phyloP scores from a whole-genome alignment of 352 stramenopile species.

The Pythium coloratum region DNA sequence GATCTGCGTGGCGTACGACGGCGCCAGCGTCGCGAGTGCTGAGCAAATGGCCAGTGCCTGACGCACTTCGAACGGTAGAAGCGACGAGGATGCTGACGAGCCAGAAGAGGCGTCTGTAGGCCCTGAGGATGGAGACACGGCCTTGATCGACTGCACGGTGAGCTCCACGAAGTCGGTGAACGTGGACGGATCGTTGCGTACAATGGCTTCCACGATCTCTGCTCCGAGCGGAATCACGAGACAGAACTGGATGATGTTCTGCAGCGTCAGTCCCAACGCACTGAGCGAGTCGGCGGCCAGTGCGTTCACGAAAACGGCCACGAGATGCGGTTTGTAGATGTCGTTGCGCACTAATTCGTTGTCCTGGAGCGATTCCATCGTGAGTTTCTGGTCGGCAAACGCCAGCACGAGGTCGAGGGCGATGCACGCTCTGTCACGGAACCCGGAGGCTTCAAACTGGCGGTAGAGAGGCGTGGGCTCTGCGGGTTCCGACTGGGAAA shows the following conservation, averaged over 20 bases:
- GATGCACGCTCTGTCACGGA: slow-evolving; percentile 34
- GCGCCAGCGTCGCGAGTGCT: slow-evolving; percentile 38
- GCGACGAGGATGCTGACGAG: slow-evolving; percentile 8
- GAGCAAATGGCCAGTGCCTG: slow-evolving; percentile 30
- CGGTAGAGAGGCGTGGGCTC: slow-evolving; percentile 33
- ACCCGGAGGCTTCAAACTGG: slow-evolving; percentile 47
- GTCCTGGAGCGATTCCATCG: slow-evolving; percentile 8
- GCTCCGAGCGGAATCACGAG: slow-evolving; percentile 43
- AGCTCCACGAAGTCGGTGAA: slow-evolving; percentile 40
- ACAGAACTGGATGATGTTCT: slow-evolving; percentile 19
- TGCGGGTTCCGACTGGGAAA: not conserved
- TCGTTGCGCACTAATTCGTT: slow-evolving; percentile 55
- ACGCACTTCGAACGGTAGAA: slow-evolving; percentile 22
- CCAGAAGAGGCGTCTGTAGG: slow-evolving; percentile 3
- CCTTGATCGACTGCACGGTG: slow-evolving; percentile 32
- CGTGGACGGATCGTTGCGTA: slow-evolving; percentile 50
- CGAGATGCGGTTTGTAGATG: slow-evolving; percentile 62
- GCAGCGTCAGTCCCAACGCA: slow-evolving; percentile 1
- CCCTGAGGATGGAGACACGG: slow-evolving; percentile 6
- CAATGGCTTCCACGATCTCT: slow-evolving; percentile 41
- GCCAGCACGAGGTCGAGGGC: slow-evolving; percentile 36
- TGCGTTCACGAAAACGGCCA: slow-evolving; percentile 44
- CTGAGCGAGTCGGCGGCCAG: slow-evolving; percentile 25
- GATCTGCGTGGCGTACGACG: slow-evolving; percentile 38
- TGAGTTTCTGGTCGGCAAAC: slow-evolving; percentile 1